A percentile compares a stretch with the other conserved stretches of the same genome.
Evolutionary conservation across 2,329 filamentous ascomycete genomes (phyloP).

Genomic region (Pseudocercospora ulei): DNA sequence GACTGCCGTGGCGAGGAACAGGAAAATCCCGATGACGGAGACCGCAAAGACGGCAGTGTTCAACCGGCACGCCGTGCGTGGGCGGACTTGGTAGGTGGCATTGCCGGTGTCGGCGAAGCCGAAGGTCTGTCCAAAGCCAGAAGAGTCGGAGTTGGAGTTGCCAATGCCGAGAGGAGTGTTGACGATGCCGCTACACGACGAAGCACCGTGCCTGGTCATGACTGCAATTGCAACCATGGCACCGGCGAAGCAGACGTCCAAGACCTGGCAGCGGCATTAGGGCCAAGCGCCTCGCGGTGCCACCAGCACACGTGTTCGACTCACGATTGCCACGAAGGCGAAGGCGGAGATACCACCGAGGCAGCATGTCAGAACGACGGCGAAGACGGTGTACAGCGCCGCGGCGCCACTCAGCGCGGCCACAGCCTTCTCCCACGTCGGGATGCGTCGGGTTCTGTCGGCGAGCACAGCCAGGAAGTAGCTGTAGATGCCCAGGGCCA

Average conservation of each 20-base stretch:
- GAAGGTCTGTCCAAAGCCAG: slow-evolving; percentile 43
- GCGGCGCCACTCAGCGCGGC: slow-evolving; percentile 64
- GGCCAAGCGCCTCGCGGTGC: background rate
- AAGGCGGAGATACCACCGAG: slow-evolving; percentile 65
- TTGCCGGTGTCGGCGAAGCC: slow-evolving; percentile 36
- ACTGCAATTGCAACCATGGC: slow-evolving; percentile 74
- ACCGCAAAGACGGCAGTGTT: slow-evolving; percentile 70
- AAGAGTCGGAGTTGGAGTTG: slow-evolving; percentile 42
- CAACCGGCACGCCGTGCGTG: slow-evolving; percentile 59
- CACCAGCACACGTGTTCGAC: background rate
- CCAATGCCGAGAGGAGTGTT: slow-evolving; percentile 61
- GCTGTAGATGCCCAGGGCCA: slow-evolving; percentile 58
- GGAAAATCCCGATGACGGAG: slow-evolving; percentile 65
- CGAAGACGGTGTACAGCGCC: slow-evolving; percentile 62
- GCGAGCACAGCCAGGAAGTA: slow-evolving; percentile 72
- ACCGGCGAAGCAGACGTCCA: slow-evolving; percentile 67
- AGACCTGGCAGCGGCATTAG: slow-evolving; percentile 34
- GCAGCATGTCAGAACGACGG: slow-evolving; percentile 66
- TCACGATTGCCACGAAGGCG: slow-evolving; percentile 56
- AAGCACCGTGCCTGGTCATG: slow-evolving; percentile 59
- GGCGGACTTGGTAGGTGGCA: slow-evolving; percentile 39
- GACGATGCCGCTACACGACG: slow-evolving; percentile 55
- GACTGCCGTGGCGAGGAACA: slow-evolving; percentile 64
- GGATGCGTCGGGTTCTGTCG: slow-evolving; percentile 55
- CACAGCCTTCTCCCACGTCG: slow-evolving; percentile 50